Evolutionary conservation across 176 grass and related monocot species (phyloP).

Genomic region (Triticum aestivum): IWGSC_CS_RefSeq_v2.1 NC_057801.1:620688896-620689395

Average conservation of each 20-base stretch:
- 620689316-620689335: slow-evolving; percentile 86
- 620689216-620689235: slow-evolving; percentile 19
- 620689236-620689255: slow-evolving; percentile 34
- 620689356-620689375: neutral
- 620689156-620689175: too few species aligned
- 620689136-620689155: too few species aligned
- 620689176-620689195: too few species aligned
- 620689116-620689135: too few species aligned
- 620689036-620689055: too few species aligned
- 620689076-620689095: too few species aligned
- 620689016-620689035: neutral
- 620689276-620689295: slow-evolving; percentile 97
- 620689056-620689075: too few species aligned
- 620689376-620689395: neutral
- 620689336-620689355: neutral
- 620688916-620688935: slow-evolving; percentile 99
- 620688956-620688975: slow-evolving; percentile 99
- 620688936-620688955: slow-evolving; percentile 98
- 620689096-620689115: too few species aligned
- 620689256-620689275: slow-evolving; percentile 77
- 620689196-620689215: neutral
- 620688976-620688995: slow-evolving; percentile 98
- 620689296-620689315: slow-evolving; percentile 98
- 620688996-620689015: slow-evolving; percentile 62
- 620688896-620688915: slow-evolving; percentile 99